Evolutionary conservation across 352 stramenopile genomes (phyloP), one percentile per base, ranked within the genome.

Genomic region (Globisporangium nodosum): DNA sequence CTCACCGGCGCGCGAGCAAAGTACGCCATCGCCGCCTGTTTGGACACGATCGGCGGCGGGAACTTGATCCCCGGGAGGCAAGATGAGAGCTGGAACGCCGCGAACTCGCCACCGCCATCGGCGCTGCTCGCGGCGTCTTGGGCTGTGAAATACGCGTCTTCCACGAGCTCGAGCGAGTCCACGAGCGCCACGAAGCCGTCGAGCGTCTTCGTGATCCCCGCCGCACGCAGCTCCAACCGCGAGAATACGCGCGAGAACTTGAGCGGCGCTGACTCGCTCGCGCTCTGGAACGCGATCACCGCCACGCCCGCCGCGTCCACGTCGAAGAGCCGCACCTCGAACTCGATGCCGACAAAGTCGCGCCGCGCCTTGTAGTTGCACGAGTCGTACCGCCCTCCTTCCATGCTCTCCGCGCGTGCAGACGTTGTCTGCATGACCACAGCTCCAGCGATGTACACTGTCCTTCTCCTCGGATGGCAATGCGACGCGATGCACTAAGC

Each of bases 241-340:
- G 80, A 74, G 60, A 92, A 92, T 2, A 87, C 74, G 13, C 79
- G 70, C 47, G 76, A 78, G 54, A 90, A 92, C 60, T 85, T 76
- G 48, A 82, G 78, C 5, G 76, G 68, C 2, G 58, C 59, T 5
- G 66, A 53, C 30, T 75, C 62, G 31, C 63, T 52, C 5, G 58
- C 45, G 13, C 69, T 64, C 49, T 78, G 73, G 46, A 82, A 71
- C 27, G 79, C 69, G 16, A 94, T 64, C 12, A 82, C 80, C 9
- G 72, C 71, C 33, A 92, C 65, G 33, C 78, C 83, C 24, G 75
- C 75, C 40, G 81, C 81, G 54, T 90, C 78, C 27, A 94, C 71
- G 35, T 91, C 75, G 33, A 93, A 83, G 27, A 91, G 61, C 54
- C 75, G 72, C 51, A 92, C 76, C 33, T 93, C 81, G 55, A 83